Conservation (phyloP, 805 yeast genomes). For the Zygosaccharomyces bailii region DNA sequence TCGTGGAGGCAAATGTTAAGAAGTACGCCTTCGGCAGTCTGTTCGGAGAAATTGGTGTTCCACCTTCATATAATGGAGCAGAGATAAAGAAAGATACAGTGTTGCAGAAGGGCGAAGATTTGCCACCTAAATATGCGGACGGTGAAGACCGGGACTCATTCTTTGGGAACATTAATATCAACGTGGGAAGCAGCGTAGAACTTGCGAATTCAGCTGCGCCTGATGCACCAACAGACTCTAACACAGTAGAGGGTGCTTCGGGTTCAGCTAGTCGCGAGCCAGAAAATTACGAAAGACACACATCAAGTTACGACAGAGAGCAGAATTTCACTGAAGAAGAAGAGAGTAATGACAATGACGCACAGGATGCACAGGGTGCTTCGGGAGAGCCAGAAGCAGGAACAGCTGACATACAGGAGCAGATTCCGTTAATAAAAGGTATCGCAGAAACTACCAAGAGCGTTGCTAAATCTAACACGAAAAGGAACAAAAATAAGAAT, state of each 20-base stretch:
- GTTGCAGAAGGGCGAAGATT: slow-evolving; percentile 65
- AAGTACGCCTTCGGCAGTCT: slow-evolving; percentile 70
- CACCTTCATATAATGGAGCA: slow-evolving; percentile 44
- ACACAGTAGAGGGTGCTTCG: not conserved
- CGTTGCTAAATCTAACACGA: slow-evolving; percentile 6
- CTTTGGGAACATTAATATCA: slow-evolving; percentile 39
- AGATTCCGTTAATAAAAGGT: not conserved
- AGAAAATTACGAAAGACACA: slow-evolving; percentile 33
- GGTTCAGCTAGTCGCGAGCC: not conserved
- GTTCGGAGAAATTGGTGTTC: slow-evolving; percentile 43
- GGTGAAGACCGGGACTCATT: slow-evolving; percentile 43
- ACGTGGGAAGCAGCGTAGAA: slow-evolving; percentile 11
- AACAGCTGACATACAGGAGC: not conserved
- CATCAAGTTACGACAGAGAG: slow-evolving; percentile 35
- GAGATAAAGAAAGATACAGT: slow-evolving; percentile 47
- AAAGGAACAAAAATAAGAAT: slow-evolving; percentile 12
- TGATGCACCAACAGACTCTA: not conserved
- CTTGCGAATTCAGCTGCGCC: not conserved
- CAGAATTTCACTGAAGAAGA: slow-evolving; percentile 26
- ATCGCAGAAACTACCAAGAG: not conserved
- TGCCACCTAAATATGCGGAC: slow-evolving; percentile 65
- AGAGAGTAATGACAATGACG: not conserved
- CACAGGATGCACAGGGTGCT: not conserved
- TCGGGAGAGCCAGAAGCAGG: not conserved
- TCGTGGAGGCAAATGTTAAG: slow-evolving; percentile 78